Conservation (phyloP, 495 filamentous ascomycete species). For the Elaphomyces granulatus region DNA sequence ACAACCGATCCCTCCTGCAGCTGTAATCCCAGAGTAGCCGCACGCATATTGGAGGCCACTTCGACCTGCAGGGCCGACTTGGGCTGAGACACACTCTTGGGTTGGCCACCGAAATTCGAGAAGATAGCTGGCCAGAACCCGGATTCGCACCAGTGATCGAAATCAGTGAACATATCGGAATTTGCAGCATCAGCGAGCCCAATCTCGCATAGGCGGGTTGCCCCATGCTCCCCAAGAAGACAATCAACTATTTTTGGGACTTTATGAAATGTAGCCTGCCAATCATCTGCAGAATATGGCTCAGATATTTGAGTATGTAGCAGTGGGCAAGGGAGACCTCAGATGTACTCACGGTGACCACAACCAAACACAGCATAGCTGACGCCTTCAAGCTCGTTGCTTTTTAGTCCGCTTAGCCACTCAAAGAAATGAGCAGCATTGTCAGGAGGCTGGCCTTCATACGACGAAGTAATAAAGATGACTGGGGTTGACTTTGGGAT, state of each 20-base stretch:
- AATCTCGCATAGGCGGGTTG: slow-evolving; percentile 36
- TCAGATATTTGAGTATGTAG: too few relatives aligned
- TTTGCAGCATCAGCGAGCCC: slow-evolving; percentile 48
- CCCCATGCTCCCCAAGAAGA: slow-evolving; percentile 36
- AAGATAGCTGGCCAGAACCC: slow-evolving; percentile 49
- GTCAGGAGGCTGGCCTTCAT: slow-evolving; percentile 62
- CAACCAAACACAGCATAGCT: slow-evolving; percentile 51
- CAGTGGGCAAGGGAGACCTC: too few relatives aligned
- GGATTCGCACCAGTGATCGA: slow-evolving; percentile 56
- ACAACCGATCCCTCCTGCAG: slow-evolving; percentile 48
- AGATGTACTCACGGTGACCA: slow-evolving; percentile 1
- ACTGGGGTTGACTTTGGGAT: slow-evolving; percentile 49
- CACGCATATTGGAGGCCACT: slow-evolving; percentile 41
- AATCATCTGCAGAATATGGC: too few relatives aligned
- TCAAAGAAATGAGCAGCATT: slow-evolving; percentile 56
- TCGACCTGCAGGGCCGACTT: slow-evolving; percentile 36
- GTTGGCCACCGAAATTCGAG: slow-evolving; percentile 28
- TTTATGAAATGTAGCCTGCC: slow-evolving; percentile 57
- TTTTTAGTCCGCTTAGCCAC: slow-evolving; percentile 45
- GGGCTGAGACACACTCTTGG: slow-evolving; percentile 12
- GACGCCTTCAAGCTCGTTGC: slow-evolving; percentile 33
- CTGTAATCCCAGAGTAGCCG: slow-evolving; percentile 49
- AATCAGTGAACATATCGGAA: slow-evolving; percentile 53
- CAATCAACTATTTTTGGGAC: slow-evolving; percentile 51
- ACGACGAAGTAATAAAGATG: slow-evolving; percentile 53